phyloP scores from a whole-genome alignment of 2,329 filamentous ascomycete genomes.

The Cladosporium sp. region DNA sequence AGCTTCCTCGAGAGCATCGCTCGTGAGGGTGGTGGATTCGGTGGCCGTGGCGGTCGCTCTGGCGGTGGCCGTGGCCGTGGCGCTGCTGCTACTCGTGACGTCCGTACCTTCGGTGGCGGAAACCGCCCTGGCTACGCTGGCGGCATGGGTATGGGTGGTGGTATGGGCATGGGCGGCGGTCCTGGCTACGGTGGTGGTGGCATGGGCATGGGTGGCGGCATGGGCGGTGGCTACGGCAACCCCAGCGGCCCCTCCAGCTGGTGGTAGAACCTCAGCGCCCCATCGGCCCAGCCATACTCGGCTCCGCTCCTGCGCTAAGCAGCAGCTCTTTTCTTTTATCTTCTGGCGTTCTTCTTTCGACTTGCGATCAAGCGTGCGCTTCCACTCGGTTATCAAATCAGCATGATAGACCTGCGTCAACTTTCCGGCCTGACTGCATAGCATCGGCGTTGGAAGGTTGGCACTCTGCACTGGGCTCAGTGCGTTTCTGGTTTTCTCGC shows the following conservation, averaged over 20 bases:
- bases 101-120: constrained; percentile 58
- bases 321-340: not conserved
- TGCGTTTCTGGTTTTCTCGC: constrained; percentile 10
- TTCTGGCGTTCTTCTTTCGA: constrained; percentile 5
- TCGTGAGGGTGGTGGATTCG: constrained; percentile 80
- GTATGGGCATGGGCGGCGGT: constrained; percentile 37
- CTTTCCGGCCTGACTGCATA: constrained; percentile 31
- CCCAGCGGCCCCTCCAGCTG: constrained; percentile 62
- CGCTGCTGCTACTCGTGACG: constrained; percentile 71
- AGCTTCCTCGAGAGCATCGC: constrained; percentile 95
- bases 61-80: constrained; percentile 72
- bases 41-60: constrained; percentile 61
- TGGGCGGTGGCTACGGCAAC: constrained; percentile 61
- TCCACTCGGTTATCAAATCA: constrained; percentile 36
- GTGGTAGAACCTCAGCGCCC: constrained; percentile 48
- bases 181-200: constrained; percentile 26
- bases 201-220: constrained; percentile 39
- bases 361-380: constrained; percentile 19
- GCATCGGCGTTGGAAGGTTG: constrained; percentile 15
- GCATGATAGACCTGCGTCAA: constrained; percentile 49
- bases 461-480: constrained; percentile 13
- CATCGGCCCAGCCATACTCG: constrained; percentile 3
- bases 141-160: constrained; percentile 42
- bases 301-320: constrained; percentile 7
- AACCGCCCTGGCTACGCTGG: constrained; percentile 59